Evolutionary conservation across 1,284 basidiomycete species (phyloP).

Genomic region (Malassezia japonica): DNA sequence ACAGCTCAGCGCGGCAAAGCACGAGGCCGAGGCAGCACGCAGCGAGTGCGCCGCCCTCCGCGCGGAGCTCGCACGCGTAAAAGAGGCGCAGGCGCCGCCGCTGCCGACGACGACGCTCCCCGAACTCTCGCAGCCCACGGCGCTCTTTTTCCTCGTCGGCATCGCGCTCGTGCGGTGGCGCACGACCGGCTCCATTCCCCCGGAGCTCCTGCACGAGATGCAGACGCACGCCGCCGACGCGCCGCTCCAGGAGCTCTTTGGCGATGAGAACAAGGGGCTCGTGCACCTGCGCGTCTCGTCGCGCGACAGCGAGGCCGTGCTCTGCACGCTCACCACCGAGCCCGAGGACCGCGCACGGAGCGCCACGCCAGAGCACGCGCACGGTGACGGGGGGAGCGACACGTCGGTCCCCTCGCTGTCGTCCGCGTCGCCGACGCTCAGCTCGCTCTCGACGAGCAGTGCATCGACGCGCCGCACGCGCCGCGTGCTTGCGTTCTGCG

Average conservation of each 20-base stretch:
- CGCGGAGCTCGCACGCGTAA: not conserved
- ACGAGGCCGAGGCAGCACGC: not conserved
- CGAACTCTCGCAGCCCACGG: not conserved
- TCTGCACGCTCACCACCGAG: not conserved
- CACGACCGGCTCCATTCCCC: not conserved
- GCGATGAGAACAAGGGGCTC: not conserved
- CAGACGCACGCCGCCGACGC: not conserved
- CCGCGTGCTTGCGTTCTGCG: slow-evolving; percentile 7
- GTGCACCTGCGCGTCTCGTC: not conserved
- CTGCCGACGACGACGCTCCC: not conserved
- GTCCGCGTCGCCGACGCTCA: slow-evolving; percentile 12
- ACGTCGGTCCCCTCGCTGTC: slow-evolving; percentile 15
- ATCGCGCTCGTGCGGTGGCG: not conserved
- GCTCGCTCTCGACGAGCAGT: slow-evolving; percentile 6
- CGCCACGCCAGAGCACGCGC: not conserved
- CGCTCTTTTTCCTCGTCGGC: not conserved
- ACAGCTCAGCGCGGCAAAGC: slow-evolving; percentile 1
- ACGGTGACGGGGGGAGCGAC: slow-evolving; percentile 10
- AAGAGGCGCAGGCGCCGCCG: not conserved
- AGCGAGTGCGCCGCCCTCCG: slow-evolving; percentile 9
- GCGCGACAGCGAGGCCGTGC: not conserved
- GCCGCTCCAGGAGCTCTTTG: not conserved
- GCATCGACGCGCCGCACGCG: slow-evolving; percentile 2
- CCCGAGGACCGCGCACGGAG: not conserved
- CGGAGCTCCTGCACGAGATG: slow-evolving; percentile 4